Base-by-base conservation (phyloP, 192 early-diverging fungal genomes). In the Coemansia asiatica region DNA sequence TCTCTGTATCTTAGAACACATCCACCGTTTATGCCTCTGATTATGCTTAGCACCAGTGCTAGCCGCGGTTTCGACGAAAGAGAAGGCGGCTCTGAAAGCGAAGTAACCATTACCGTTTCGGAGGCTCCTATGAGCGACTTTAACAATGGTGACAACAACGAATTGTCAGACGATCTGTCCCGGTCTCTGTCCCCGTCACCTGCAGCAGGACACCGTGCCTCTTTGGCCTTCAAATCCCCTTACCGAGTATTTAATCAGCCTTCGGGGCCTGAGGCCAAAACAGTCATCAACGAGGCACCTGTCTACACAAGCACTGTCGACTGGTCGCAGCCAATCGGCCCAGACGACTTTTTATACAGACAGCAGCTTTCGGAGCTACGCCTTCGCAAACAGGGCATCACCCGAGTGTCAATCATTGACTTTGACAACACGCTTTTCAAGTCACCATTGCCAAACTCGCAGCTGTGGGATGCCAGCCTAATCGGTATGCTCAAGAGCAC, bases 381-480 rank as follows among this genome's bases (percentile, higher is more conserved):
- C 12, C 63, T 56, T 64, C 54, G 46, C 61, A 75, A 70, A 58
- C 33, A 57, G 3, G 64, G 61, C 2, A 68, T 69, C 51, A 71
- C 68, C 15, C 67, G 74, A 19, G 57, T 84, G 40, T 53, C 71
- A 2, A 77, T 89, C 21, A 86, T 89, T 63, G 87, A 89, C 66
- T 89, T 89, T 83, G 87, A 89, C 68, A 85, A 85, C 64, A 89
- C 87, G 13, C 71, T 89, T 53, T 89, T 87, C 69, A 76, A 77
- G 26, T 87, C 87, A 21, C 87, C 87, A 1, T 61, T 77, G 25
- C 86, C 87, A 7, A 89, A 86, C 56, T 83, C 83, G 15, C 65
- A 72, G 10, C 80, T 89, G 33, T 89, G 87, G 87, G 85, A 86
- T 50, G 63, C 57, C 2, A 71, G 68, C 18, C 80, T 86, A 7